Conservation (phyloP, 495 filamentous ascomycete species). For the Sporormia fimetaria region DNA sequence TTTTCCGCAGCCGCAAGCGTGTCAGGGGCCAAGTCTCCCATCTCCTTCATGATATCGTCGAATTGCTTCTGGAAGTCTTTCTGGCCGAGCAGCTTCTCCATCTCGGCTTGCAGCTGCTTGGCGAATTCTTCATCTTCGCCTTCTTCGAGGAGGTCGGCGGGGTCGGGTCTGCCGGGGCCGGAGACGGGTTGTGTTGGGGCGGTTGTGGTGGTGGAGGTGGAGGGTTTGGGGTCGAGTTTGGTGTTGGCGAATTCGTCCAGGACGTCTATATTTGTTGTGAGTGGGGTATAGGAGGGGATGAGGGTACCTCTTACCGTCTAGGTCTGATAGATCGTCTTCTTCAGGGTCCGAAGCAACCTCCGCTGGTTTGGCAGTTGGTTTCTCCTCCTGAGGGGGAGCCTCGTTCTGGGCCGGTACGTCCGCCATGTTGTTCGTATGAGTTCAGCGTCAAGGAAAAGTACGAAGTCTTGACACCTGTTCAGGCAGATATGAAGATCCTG, state of each 20-base stretch:
- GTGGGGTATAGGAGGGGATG: not conserved
- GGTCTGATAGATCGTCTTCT: slow-evolving; percentile 80
- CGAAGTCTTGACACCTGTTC: not conserved
- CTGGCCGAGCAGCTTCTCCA: slow-evolving; percentile 69
- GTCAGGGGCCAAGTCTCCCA: slow-evolving; percentile 40
- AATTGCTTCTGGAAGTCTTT: slow-evolving; percentile 81
- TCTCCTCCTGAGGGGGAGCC: too few species aligned
- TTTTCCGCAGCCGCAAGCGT: slow-evolving; percentile 15
- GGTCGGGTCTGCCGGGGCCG: slow-evolving; percentile 34
- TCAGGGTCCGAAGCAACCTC: slow-evolving; percentile 61
- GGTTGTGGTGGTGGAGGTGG: slow-evolving; percentile 26
- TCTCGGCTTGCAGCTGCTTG: slow-evolving; percentile 72
- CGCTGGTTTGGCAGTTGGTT: not conserved
- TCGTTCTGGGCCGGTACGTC: slow-evolving; percentile 6
- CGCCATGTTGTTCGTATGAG: slow-evolving; percentile 4
- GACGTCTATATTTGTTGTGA: slow-evolving; percentile 48
- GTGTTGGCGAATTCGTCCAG: slow-evolving; percentile 73
- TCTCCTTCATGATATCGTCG: slow-evolving; percentile 70
- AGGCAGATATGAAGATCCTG: not conserved
- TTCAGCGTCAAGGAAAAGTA: not conserved
- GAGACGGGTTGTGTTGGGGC: slow-evolving; percentile 26
- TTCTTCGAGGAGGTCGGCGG: slow-evolving; percentile 24
- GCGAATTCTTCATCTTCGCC: slow-evolving; percentile 62
- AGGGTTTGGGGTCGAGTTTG: slow-evolving; percentile 38
- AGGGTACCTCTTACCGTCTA: slow-evolving; percentile 54